phyloP scores from a whole-genome alignment of 768 basidiomycete genomes.

The Tulasnella sp. region DNA sequence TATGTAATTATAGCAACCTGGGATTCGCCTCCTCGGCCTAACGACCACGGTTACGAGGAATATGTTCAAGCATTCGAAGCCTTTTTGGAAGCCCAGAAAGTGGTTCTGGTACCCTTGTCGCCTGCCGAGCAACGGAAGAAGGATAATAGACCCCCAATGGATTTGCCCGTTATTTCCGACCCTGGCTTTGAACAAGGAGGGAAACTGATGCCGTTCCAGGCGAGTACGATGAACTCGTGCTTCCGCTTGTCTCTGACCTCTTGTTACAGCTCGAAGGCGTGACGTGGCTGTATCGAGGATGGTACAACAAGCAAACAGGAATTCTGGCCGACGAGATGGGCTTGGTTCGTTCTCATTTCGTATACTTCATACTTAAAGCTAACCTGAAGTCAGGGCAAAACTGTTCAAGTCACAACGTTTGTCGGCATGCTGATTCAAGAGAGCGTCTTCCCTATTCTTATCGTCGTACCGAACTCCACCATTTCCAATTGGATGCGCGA shows the following conservation, averaged over 20 bases:
- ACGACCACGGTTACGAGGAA: conserved; percentile 45
- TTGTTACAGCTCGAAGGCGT: conserved; percentile 57
- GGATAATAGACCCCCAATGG: conserved; percentile 34
- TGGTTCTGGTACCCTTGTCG: conserved; percentile 45
- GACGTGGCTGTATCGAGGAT: conserved; percentile 77
- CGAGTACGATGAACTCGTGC: conserved; percentile 25
- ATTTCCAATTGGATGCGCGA: conserved; percentile 94
- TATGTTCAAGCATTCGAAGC: conserved; percentile 57
- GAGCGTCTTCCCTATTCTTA: conserved; percentile 63
- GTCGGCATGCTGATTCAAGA: conserved; percentile 51
- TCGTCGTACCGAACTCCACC: conserved; percentile 94
- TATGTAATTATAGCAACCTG: conserved; percentile 55
- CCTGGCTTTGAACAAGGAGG: conserved; percentile 56
- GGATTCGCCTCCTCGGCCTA: conserved; percentile 70
- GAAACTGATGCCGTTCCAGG: conserved; percentile 79
- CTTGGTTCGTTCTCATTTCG: conserved; percentile 37
- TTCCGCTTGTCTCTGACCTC: neutral
- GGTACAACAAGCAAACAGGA: conserved; percentile 75
- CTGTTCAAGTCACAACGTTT: conserved; percentile 82
- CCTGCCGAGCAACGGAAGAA: conserved; percentile 33
- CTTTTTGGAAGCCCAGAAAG: conserved; percentile 50
- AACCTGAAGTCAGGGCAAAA: conserved; percentile 52
- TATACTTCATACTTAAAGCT: neutral
- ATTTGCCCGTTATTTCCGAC: conserved; percentile 22
- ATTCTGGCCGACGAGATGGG: conserved; percentile 99